Evolutionary conservation across 495 filamentous ascomycete species (phyloP).

Genomic region (Lasiosphaeris hirsuta): DNA sequence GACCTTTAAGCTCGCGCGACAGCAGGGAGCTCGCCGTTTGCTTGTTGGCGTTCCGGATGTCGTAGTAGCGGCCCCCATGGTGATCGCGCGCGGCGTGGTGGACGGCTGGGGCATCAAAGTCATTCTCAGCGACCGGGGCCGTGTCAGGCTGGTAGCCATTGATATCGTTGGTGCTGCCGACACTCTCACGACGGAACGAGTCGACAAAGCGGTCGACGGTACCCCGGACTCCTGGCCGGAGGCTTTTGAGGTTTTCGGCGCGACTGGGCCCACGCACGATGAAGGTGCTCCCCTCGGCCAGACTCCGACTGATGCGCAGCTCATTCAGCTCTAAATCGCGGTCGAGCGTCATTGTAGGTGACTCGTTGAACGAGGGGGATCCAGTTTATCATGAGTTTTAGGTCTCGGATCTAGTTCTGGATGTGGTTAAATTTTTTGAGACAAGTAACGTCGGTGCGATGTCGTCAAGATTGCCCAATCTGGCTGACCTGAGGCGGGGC

Average conservation of each 20-base stretch:
- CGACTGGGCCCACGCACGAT: slow-evolving; percentile 8
- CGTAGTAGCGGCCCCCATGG: slow-evolving; percentile 26
- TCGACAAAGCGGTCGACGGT: slow-evolving; percentile 24
- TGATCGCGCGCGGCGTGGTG: slow-evolving; percentile 12
- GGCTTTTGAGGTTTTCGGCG: not conserved
- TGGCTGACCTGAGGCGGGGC: no score
- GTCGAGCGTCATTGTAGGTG: slow-evolving; percentile 16
- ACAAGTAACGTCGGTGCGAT: no score
- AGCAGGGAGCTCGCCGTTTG: slow-evolving; percentile 43
- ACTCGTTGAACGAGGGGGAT: not conserved
- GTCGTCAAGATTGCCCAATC: no score
- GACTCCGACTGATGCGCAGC: slow-evolving; percentile 16
- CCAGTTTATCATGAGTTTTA: no score
- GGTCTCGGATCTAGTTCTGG: no score
- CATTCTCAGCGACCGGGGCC: slow-evolving; percentile 1
- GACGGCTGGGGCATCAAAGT: not conserved
- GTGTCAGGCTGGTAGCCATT: slow-evolving; percentile 7
- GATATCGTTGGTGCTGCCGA: not conserved
- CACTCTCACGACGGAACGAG: slow-evolving; percentile 27
- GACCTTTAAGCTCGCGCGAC: slow-evolving; percentile 70
- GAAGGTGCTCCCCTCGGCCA: slow-evolving; percentile 21
- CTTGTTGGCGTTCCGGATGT: slow-evolving; percentile 21
- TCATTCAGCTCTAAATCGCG: slow-evolving; percentile 29
- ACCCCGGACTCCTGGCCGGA: slow-evolving; percentile 9
- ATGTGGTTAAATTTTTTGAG: no score